A percentile compares a stretch with the other conserved stretches of the same genome.
Conservation (phyloP, 176 grass and related monocot species). For the Cenchrus fungigraminus region DNA sequence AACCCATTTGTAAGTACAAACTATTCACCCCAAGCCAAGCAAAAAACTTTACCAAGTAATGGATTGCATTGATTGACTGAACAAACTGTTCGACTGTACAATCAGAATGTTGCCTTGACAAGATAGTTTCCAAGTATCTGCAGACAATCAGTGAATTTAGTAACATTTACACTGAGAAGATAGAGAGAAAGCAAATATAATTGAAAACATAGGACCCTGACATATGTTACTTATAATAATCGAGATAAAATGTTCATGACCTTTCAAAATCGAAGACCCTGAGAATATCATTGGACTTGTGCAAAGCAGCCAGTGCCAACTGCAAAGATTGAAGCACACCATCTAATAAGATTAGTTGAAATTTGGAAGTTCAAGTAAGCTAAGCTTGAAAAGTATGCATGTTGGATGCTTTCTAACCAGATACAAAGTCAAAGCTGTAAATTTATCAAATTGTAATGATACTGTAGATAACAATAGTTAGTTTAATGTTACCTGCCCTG, state of each 20-base stretch:
- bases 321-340: slow-evolving; percentile 47
- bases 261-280: slow-evolving; percentile 81
- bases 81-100: slow-evolving; percentile 63
- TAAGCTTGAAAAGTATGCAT: slow-evolving; percentile 27
- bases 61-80: slow-evolving; percentile 58
- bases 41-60: slow-evolving; percentile 66
- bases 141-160: slow-evolving; percentile 36
- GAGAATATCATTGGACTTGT: slow-evolving; percentile 69
- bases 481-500: slow-evolving; percentile 76
- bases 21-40: background rate
- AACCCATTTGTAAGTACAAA: background rate
- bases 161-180: slow-evolving; percentile 17
- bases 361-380: slow-evolving; percentile 11
- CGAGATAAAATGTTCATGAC: slow-evolving; percentile 40
- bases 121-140: slow-evolving; percentile 85
- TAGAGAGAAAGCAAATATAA: slow-evolving; percentile 21
- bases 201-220: slow-evolving; percentile 12
- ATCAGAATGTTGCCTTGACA: slow-evolving; percentile 58
- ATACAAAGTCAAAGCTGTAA: slow-evolving; percentile 30
- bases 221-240: slow-evolving; percentile 34
- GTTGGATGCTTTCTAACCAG: slow-evolving; percentile 18
- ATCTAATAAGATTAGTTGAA: slow-evolving; percentile 16
- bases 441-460: slow-evolving; percentile 17
- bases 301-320: slow-evolving; percentile 92
- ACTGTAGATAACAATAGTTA: background rate